Evolutionary conservation across 768 basidiomycete species (phyloP), one percentile per base, ranked within the genome.

Genomic region (Leucosporidium scottii): DNA sequence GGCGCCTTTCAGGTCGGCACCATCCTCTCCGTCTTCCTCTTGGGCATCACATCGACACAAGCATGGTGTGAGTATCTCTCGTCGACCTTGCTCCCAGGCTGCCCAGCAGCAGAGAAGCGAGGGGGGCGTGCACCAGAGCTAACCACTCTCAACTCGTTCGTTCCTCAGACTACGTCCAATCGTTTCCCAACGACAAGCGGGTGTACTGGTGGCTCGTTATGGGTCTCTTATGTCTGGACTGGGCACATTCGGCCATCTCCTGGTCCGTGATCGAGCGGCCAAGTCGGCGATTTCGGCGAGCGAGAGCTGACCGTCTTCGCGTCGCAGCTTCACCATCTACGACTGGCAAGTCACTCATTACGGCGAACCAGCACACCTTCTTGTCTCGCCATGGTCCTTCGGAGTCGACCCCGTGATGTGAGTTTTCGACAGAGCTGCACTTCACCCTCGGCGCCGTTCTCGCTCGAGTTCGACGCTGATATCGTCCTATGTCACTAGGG

Each of bases 291-390:
- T 7, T 6, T 27, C n/a, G 25, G 17, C 17, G 23, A 54, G n/a
- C n/a, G n/a, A n/a, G n/a, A n/a, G 54, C n/a, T 55, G 13, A 55
- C 9, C 54, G 12, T 12, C 13, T 7, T 6, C 54, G 8, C 1
- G 5, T 27, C 9, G 15, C 54, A 55, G 57, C 59, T 54, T 50
- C 63, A 68, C 62, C 2, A 50, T 68, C n/a, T 68, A 68, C 50
- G 51, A 60, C 44, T 68, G 67, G 67, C 59, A 58, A 8, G 67
- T 68, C 30, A 27, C 27, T 3, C 39, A 64, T 53, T 68, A 48
- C 54, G 67, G 62, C 15, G 54, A 68, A 8, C 25, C 31, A 6
- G 59, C 57, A 1, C 44, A 59, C 30, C 57, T 68, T 8, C 58
- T 30, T 31, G 28, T 13, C 28, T 30, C 27, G 1, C 67, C 67